Conservation (phyloP, 1,139 yeast species). For the Yamadazyma sp. region DNA sequence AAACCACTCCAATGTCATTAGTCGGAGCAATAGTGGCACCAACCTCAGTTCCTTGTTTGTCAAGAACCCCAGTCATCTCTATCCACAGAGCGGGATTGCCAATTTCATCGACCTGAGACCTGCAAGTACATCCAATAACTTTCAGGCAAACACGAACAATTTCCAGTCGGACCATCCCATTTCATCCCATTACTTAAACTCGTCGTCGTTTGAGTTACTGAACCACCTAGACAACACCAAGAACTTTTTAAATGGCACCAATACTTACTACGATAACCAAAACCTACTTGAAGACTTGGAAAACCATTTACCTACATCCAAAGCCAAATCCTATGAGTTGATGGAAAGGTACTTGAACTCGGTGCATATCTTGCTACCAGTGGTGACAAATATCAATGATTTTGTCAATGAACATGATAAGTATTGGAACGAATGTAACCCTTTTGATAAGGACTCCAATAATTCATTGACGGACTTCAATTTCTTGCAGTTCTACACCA, state of each 20-base stretch:
- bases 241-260: constrained; percentile 45
- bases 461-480: constrained; percentile 25
- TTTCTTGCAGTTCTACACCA: constrained; percentile 44
- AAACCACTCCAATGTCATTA: background rate
- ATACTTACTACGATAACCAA: constrained; percentile 40
- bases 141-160: background rate
- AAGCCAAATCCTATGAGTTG: constrained; percentile 50
- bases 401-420: constrained; percentile 48
- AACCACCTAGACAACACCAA: constrained; percentile 38
- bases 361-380: constrained; percentile 55
- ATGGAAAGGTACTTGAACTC: constrained; percentile 49
- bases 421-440: constrained; percentile 43
- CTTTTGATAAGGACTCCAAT: constrained; percentile 17
- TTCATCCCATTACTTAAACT: constrained; percentile 22
- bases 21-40: constrained; percentile 17
- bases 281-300: constrained; percentile 36
- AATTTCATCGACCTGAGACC: constrained; percentile 7
- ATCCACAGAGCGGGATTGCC: constrained; percentile 10
- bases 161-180: constrained; percentile 1
- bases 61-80: constrained; percentile 15
- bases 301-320: constrained; percentile 34
- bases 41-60: constrained; percentile 24
- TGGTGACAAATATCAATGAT: constrained; percentile 42
- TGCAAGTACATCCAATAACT: background rate
- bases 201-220: constrained; percentile 21